Evolutionary conservation across 768 basidiomycete species (phyloP).

Genomic region (Agrocybe praecox): DNA sequence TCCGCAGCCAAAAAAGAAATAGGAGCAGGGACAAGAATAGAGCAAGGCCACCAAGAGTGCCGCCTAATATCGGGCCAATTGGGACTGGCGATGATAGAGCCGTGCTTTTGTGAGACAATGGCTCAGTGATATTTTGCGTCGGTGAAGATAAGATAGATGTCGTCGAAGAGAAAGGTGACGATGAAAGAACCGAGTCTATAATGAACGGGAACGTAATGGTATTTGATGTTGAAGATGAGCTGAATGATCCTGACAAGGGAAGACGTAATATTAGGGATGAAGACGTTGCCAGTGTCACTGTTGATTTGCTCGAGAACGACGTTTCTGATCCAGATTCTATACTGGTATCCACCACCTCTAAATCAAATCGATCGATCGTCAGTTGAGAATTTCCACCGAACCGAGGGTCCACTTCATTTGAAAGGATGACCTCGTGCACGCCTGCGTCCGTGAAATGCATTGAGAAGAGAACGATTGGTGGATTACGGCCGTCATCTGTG

Average conservation of each 20-base stretch:
- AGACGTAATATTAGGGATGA: not conserved
- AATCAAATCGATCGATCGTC: constrained; percentile 26
- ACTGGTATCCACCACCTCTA: constrained; percentile 14
- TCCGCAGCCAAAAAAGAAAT: constrained; percentile 13
- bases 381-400: constrained; percentile 29
- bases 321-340: not conserved
- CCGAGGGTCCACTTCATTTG: constrained; percentile 24
- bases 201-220: no score
- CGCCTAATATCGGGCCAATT: constrained; percentile 40
- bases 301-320: not conserved
- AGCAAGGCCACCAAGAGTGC: constrained; percentile 40
- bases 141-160: not conserved
- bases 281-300: not conserved
- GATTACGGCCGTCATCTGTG: constrained; percentile 27
- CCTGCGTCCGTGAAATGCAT: constrained; percentile 20
- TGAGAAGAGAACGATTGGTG: constrained; percentile 28
- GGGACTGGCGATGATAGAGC: constrained; percentile 5
- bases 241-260: not conserved
- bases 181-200: no score
- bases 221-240: not conserved
- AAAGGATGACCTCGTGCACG: constrained; percentile 29
- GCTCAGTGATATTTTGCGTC: not conserved
- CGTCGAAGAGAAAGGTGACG: not conserved
- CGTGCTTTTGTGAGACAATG: not conserved
- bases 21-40: constrained; percentile 26